phyloP scores from a whole-genome alignment of 371 early-diverging fungal genomes.

The Actinomortierella wolfii region DNA sequence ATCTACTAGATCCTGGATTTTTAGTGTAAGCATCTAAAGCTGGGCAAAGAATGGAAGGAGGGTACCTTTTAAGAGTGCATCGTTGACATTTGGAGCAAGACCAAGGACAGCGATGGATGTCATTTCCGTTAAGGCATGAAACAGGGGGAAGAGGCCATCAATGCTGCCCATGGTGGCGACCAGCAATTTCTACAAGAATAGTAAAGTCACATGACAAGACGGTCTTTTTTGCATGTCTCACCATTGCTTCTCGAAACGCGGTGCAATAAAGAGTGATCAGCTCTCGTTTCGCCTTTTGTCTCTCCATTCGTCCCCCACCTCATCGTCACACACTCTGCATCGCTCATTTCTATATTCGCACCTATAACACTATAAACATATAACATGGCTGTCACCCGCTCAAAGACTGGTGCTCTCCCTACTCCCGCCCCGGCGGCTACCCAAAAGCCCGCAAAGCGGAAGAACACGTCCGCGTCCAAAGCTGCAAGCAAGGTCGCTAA shows the following conservation, averaged over 20 bases:
- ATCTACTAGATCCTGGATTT: too few relatives aligned
- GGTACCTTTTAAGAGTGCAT: constrained; percentile 18
- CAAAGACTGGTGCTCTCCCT: constrained; percentile 18
- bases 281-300: constrained; percentile 1
- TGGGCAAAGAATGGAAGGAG: background rate
- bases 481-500: constrained; percentile 30
- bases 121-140: too few relatives aligned
- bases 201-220: too few relatives aligned
- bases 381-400: constrained; percentile 39
- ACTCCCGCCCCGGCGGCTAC: constrained; percentile 11
- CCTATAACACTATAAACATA: background rate
- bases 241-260: background rate
- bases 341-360: background rate
- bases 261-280: too few relatives aligned
- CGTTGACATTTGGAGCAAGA: constrained; percentile 22
- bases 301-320: background rate
- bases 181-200: too few relatives aligned
- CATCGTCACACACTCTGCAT: constrained; percentile 1
- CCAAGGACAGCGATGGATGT: constrained; percentile 37
- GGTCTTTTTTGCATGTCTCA: background rate
- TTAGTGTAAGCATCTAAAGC: too few relatives aligned
- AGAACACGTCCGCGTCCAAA: constrained; percentile 12
- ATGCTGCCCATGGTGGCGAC: too few relatives aligned
- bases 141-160: too few relatives aligned
- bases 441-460: constrained; percentile 26